phyloP scores from a whole-genome alignment of 371 early-diverging fungal genomes.

The Smittium culicis region DNA sequence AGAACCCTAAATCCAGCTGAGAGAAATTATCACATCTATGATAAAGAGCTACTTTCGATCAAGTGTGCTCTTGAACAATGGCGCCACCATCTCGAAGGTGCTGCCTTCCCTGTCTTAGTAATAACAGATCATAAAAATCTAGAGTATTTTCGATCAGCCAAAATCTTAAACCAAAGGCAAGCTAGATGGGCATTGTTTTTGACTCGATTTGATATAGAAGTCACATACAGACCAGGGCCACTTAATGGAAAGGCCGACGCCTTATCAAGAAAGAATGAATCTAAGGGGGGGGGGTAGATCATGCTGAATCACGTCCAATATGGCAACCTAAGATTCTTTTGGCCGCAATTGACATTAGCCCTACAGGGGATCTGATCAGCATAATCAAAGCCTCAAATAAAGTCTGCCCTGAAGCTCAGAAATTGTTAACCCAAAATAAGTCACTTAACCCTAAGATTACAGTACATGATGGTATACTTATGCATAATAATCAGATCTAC shows the following conservation, averaged over 20 bases:
- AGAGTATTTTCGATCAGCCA: conserved; percentile 3
- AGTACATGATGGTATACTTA: not conserved
- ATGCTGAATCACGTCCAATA: not conserved
- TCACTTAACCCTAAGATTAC: not conserved
- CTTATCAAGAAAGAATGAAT: conserved; percentile 9
- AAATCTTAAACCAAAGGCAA: not conserved
- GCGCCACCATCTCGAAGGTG: conserved; percentile 7
- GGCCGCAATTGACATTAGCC: not conserved
- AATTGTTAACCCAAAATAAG: too few species aligned
- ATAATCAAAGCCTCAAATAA: not conserved
- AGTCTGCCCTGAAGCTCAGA: not conserved
- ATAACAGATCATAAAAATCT: conserved; percentile 9
- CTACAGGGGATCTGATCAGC: not conserved
- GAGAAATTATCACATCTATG: conserved; percentile 8
- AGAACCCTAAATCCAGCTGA: not conserved
- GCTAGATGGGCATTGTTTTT: conserved; percentile 3
- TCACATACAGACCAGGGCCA: conserved; percentile 9
- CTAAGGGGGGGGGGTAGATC: not conserved
- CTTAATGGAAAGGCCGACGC: conserved; percentile 12
- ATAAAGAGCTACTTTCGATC: conserved; percentile 7
- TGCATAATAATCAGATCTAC: not conserved
- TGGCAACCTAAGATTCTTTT: not conserved
- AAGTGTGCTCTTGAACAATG: not conserved
- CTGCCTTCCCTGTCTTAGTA: not conserved
- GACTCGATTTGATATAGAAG: conserved; percentile 7